A percentile compares a stretch with the other conserved stretches of the same genome.
phyloP scores from a whole-genome alignment of 495 filamentous ascomycete genomes.

The Daldinia loculata region DNA sequence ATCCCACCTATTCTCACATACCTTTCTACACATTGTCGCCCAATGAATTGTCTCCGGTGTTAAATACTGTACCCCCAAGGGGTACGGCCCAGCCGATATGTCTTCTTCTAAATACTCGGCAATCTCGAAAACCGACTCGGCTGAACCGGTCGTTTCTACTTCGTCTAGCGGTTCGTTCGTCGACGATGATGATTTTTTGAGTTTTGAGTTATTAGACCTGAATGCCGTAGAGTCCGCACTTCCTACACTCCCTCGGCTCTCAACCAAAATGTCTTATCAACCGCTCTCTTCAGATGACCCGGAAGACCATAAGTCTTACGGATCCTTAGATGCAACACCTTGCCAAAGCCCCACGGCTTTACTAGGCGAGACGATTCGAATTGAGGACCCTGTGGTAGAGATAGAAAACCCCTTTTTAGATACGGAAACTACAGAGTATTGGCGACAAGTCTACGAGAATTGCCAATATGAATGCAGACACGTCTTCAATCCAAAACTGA shows the following conservation, averaged over 20 bases:
- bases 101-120: slow-evolving; percentile 12
- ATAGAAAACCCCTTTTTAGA: slow-evolving; percentile 50
- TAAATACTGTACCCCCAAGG: slow-evolving; percentile 31
- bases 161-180: slow-evolving; percentile 19
- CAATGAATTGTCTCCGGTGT: slow-evolving; percentile 18
- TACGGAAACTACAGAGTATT: slow-evolving; percentile 41
- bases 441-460: slow-evolving; percentile 45
- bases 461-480: slow-evolving; percentile 58
- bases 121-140: slow-evolving; percentile 16
- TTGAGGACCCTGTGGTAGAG: slow-evolving; percentile 21
- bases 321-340: slow-evolving; percentile 30
- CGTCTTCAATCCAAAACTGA: slow-evolving; percentile 60
- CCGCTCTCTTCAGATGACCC: slow-evolving; percentile 36
- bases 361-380: slow-evolving; percentile 22
- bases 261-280: slow-evolving; percentile 42
- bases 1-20: slow-evolving; percentile 44
- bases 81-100: slow-evolving; percentile 21
- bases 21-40: slow-evolving; percentile 16
- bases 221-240: slow-evolving; percentile 11
- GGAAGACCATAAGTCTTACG: slow-evolving; percentile 38
- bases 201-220: slow-evolving; percentile 35
- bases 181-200: neutral
- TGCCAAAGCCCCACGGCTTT: slow-evolving; percentile 26
- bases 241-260: slow-evolving; percentile 17
- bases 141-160: slow-evolving; percentile 6